Base-by-base conservation (phyloP, 2,329 filamentous ascomycete species). In the Aspergillus cejpii region DNA sequence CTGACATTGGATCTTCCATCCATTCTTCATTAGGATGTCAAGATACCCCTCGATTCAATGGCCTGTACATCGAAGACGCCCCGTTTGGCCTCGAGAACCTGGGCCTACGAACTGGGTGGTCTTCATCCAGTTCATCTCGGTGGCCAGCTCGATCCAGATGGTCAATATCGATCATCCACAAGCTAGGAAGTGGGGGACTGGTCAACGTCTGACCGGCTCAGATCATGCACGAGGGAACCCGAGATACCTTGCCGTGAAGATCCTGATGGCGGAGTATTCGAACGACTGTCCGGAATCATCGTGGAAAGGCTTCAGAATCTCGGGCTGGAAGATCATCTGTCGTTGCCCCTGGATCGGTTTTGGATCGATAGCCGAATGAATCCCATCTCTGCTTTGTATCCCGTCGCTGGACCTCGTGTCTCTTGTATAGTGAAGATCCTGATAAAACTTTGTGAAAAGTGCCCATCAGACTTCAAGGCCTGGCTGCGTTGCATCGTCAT, bases 161-260 rank as follows among this genome's bases (percentile, higher is more conserved):
- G 19, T 3, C 17, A 26, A 27, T 37, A 42, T 17, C 19, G 20
- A 20, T 42, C n/a, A 34, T 42, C 8, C 40, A 37, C 40, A 42
- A 42, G 26, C 29, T 42, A 12, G 40, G 40, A 7, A 21, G 14
- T 26, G 29, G 40, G 5, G 40, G 40, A 19, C 36, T 40, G 14
- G 21, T 12, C n/a, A 40, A 27, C 24, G 38, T 40, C 14, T 29
- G 38, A 23, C 6, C 28, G 31, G 15, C 14, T 11, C 31, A 34
- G 5, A 2, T 19, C 14, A 14, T 34, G 8, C 31, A 17, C n/a
- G 17, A 34, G 3, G 31, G 10, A 1, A 10, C 15, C 31, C 31
- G 2, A 8, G 17, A 2, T 34, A 34, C 17, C 14, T 17, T 14
- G 15, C 31, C 2, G 1, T 34, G 0, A 34, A 34, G 31, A 19